Evolutionary conservation across 2,329 filamentous ascomycete species (phyloP).

Genomic region (Diaporthe destruens): DNA sequence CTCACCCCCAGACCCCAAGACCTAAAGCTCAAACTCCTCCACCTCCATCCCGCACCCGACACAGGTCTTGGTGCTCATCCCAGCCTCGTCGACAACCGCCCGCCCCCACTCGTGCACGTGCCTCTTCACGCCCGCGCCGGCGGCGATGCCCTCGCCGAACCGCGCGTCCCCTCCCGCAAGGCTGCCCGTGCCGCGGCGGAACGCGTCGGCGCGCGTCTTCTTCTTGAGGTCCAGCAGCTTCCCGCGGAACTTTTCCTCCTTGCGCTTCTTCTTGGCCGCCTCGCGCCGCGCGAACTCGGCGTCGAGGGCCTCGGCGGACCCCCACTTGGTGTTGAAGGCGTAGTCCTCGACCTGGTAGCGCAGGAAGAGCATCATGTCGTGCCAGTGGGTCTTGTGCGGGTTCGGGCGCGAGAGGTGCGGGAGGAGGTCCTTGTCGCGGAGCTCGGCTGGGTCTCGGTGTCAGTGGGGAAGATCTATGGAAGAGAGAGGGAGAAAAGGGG

Average conservation of each 20-base stretch:
- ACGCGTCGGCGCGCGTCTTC: slow-evolving; percentile 91
- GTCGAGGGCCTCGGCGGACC: slow-evolving; percentile 85
- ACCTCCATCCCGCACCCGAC: slow-evolving; percentile 82
- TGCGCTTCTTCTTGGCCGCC: slow-evolving; percentile 83
- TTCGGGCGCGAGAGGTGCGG: slow-evolving; percentile 92
- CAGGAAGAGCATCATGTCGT: slow-evolving; percentile 98
- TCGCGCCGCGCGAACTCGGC: slow-evolving; percentile 87
- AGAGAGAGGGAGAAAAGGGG: no score
- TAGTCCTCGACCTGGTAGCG: slow-evolving; percentile 96
- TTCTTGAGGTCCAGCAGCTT: slow-evolving; percentile 93
- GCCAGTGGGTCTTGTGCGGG: slow-evolving; percentile 95
- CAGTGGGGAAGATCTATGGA: background rate
- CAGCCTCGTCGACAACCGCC: slow-evolving; percentile 74
- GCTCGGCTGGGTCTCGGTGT: slow-evolving; percentile 71
- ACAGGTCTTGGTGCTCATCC: slow-evolving; percentile 85
- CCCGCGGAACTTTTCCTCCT: slow-evolving; percentile 91
- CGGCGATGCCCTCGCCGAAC: slow-evolving; percentile 64
- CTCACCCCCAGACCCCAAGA: accelerated
- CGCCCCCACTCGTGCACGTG: slow-evolving; percentile 93
- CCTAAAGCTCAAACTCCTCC: slow-evolving; percentile 77
- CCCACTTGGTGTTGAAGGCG: slow-evolving; percentile 92
- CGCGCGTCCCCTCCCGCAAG: slow-evolving; percentile 80
- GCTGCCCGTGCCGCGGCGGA: slow-evolving; percentile 73
- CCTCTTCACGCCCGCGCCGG: slow-evolving; percentile 55
- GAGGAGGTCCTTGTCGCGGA: slow-evolving; percentile 88